Base-by-base conservation (phyloP, 1,284 basidiomycete species). In the Ustilago xerochloae region DNA sequence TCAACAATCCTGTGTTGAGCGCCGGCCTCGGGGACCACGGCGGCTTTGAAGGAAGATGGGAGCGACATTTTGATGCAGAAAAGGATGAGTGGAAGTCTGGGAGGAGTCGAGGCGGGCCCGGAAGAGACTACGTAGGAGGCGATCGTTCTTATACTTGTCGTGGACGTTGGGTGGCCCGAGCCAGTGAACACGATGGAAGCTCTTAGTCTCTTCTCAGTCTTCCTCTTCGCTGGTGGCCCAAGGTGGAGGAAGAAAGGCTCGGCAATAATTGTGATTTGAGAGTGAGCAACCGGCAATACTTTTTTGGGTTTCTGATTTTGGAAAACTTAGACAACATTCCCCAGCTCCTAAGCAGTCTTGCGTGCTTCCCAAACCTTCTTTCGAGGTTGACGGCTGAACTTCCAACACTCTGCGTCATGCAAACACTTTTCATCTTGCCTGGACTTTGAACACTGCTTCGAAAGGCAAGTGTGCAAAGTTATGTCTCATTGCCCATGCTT, bases 1-100 rank as follows among this genome's bases (percentile, higher is more conserved):
- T 68, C 69, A 18, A 45, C 48, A n/a, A 72, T 45, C 29, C 33
- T 43, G 54, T 65, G 59, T 51, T 65, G 52, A 3, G 62, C 63
- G 12, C 66, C 66, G 4, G 71, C 52, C 28, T 69, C 65, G 35
- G 65, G 59, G 1, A 75, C 54, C 4, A 75, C 66, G 16, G 71
- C 71, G 49, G 71, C 62, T 32, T 70, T 70, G 63, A 52, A 45
- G 2, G 66, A 56, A 20, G 62, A 45, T 29, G 71, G 71, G 8
- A 66, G 54, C 28, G 71, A 57, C 71, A 75, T 48, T 45, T 15
- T 53, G 39, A 18, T 22, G 39, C 35, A 16, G 26, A 26, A 15
- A 13, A 10, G 47, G 29, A 10, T 13, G 33, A 26, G 38, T 26
- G 26, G 28, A 18, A n/a, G 45, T n/a, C 12, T 48, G 32, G 28